Evolutionary conservation across 345 rosid species (phyloP), one percentile per base, ranked within the genome.

Genomic region (Trapa bicornis): DNA sequence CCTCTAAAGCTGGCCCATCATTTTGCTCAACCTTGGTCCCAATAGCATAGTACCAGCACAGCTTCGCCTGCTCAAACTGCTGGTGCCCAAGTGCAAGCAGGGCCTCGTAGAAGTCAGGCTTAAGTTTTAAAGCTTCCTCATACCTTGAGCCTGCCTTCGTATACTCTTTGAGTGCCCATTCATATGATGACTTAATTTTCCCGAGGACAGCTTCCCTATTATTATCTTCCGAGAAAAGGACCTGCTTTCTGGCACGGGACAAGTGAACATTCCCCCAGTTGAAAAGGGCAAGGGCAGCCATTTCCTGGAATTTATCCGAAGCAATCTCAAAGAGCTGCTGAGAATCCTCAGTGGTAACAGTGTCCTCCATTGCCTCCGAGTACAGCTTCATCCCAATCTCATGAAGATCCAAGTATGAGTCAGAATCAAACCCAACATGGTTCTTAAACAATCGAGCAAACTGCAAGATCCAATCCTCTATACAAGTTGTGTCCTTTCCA

Each of bases 181-280:
- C 83, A 68, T 83, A 87, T 16, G 89, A 91, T 68, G 69, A 71
- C 70, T 83, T 83, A 62, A 84, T 78, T 67, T 72, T 81, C 61
- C 71, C 81, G 42, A 95, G 70, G 9, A 89, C 50, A 64, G 85
- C 73, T 69, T 89, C 97, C 72, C 68, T 82, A 9, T 90, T 81
- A 64, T 75, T 78, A 70, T 91, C 93, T 70, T 91, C 96, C 0
- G 96, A 76, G 35, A 84, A 72, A 76, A 73, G 75, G 35, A 86
- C 82, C 65, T 79, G 84, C 73, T 87, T 95, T 75, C 97, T 91
- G 37, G 97, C 93, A 72, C 68, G 85, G 17, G 96, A 91, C 90
- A 89, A 75, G 81, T 95, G 96, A 70, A 95, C 87, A 74, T 89
- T 95, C 56, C 97, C 99, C 99, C 96, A 95, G 50, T 91, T 95